These are phyloP conservation scores for Aspergillus tubingensis DNA, from an alignment of 2,329 filamentous ascomycete genomes.

Conservation along the genomic window DNA sequence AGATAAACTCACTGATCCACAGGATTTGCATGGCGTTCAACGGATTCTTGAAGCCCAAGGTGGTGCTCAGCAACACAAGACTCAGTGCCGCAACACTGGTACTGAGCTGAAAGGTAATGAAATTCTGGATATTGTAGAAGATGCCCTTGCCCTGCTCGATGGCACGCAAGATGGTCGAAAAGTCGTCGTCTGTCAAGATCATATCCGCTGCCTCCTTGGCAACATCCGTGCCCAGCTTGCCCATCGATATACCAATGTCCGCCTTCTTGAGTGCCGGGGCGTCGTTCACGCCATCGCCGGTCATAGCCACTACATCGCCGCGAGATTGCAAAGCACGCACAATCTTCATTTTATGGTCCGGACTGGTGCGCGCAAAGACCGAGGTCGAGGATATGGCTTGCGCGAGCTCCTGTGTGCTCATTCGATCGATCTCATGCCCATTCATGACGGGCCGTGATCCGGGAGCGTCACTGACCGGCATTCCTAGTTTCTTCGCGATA, in stretches of 20 bases:
- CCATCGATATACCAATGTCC: constrained; percentile 98
- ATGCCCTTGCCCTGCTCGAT: constrained; percentile 99
- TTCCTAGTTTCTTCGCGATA: constrained; percentile 92
- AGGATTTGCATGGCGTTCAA: constrained; percentile 99
- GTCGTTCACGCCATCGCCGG: constrained; percentile 96
- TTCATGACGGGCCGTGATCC: constrained; percentile 67
- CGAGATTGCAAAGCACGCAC: constrained; percentile 86
- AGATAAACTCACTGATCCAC: constrained; percentile 82
- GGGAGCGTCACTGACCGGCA: constrained; percentile 69
- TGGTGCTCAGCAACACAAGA: constrained; percentile 88
- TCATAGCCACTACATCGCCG: constrained; percentile 98
- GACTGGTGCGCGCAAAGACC: constrained; percentile 93
- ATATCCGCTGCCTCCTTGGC: constrained; percentile 93
- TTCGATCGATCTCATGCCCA: constrained; percentile 89
- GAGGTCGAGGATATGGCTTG: constrained; percentile 84
- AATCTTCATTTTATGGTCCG: constrained; percentile 98
- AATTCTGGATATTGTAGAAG: constrained; percentile 99
- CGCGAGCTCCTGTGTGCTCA: constrained; percentile 82
- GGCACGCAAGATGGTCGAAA: constrained; percentile 85
- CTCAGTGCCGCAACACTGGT: constrained; percentile 92
- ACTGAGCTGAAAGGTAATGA: constrained; percentile 96
- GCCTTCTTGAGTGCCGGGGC: constrained; percentile 95
- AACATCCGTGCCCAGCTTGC: constrained; percentile 89
- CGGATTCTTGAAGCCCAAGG: constrained; percentile 90
- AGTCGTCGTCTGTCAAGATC: constrained; percentile 85